phyloP scores from a whole-genome alignment of 352 stramenopile genomes.

The Phytophthora sojae region DNA sequence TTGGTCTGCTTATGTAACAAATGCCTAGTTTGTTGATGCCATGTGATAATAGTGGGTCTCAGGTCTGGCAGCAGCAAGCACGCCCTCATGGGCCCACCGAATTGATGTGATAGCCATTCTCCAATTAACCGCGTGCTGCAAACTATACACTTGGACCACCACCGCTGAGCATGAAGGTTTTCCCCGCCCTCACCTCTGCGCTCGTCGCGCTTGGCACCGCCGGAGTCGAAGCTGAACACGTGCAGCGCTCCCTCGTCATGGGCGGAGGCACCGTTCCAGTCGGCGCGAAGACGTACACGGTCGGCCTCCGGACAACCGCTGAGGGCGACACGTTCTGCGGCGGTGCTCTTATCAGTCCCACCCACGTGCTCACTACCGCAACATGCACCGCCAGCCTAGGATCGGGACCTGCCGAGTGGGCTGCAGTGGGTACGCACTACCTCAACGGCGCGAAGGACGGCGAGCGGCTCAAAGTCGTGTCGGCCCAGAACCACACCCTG shows the following conservation, averaged over 20 bases:
- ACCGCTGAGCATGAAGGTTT: neutral
- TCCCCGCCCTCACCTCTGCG: neutral
- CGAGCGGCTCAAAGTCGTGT: slow-evolving; percentile 22
- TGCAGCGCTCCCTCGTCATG: neutral
- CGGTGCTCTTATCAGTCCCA: slow-evolving; percentile 12
- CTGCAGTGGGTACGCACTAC: slow-evolving; percentile 25
- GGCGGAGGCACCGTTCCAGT: slow-evolving; percentile 6
- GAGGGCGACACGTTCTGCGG: slow-evolving; percentile 26
- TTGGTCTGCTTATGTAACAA: no score
- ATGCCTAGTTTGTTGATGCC: no score
- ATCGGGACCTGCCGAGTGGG: slow-evolving; percentile 1
- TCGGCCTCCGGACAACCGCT: slow-evolving; percentile 24
- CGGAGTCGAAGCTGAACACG: neutral
- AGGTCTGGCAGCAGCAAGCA: no score
- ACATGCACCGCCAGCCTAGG: slow-evolving; percentile 5
- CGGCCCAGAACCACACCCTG: slow-evolving; percentile 11
- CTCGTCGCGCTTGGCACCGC: neutral
- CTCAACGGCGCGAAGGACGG: slow-evolving; percentile 28
- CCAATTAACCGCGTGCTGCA: no score
- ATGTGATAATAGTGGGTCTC: no score
- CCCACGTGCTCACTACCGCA: slow-evolving; percentile 19
- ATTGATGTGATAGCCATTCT: no score
- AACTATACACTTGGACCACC: no score
- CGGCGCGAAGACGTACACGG: slow-evolving; percentile 44
- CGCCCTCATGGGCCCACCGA: no score